These are phyloP conservation scores for Plasmodium knowlesi DNA, from an alignment of 169 alveolate species.

Conservation along the genomic window DNA sequence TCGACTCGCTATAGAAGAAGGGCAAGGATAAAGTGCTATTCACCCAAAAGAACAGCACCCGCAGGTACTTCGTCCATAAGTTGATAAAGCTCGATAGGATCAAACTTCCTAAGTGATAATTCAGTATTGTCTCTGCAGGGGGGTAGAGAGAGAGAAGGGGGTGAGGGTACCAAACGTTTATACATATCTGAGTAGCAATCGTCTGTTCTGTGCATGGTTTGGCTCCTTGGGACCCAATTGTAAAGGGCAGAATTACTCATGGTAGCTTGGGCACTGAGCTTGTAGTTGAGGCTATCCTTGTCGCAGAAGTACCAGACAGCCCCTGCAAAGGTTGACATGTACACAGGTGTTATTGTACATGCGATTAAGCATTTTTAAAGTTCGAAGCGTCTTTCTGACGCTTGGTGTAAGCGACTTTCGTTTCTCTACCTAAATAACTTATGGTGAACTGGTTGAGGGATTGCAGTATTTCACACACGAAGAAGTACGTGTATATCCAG, in stretches of 20 bases:
- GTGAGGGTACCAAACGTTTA: neutral
- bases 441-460: constrained; percentile 59
- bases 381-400: neutral
- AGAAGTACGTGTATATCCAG: constrained; percentile 38
- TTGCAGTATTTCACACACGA: constrained; percentile 53
- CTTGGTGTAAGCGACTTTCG: neutral
- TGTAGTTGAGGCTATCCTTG: neutral
- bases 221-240: neutral
- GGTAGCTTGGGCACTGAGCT: neutral
- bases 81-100: constrained; percentile 56
- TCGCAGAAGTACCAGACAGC: constrained; percentile 67
- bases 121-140: constrained; percentile 39
- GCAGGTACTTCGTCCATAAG: constrained; percentile 19
- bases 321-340: constrained; percentile 13
- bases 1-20: constrained; percentile 24
- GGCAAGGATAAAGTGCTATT: constrained; percentile 61
- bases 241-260: constrained; percentile 44
- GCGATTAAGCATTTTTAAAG: neutral
- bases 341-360: neutral
- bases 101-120: constrained; percentile 56
- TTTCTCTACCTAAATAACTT: constrained; percentile 30
- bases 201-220: neutral
- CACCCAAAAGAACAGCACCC: constrained; percentile 57
- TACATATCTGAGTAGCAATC: neutral
- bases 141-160: neutral